Percentiles rank a stretch among this genome's conserved stretches.
Conservation (phyloP, 1,284 basidiomycete species). For the Trametes pubescens region DNA sequence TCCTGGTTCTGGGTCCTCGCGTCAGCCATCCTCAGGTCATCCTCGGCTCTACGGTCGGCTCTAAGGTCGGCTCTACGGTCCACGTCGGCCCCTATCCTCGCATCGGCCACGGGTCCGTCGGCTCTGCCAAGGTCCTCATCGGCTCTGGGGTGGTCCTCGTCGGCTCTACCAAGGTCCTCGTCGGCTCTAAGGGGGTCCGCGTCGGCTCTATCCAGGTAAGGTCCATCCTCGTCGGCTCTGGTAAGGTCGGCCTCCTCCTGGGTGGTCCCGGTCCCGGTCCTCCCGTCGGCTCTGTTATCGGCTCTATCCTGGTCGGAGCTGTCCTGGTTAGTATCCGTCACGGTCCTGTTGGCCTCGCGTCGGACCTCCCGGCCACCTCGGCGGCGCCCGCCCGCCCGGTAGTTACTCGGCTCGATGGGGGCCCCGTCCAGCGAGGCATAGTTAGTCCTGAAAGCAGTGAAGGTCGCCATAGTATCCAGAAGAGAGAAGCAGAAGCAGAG, state of each 20-base stretch:
- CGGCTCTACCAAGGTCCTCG: neutral
- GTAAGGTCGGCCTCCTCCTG: conserved; percentile 1
- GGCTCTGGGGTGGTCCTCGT: conserved; percentile 2
- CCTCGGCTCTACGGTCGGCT: neutral
- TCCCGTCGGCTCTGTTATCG: neutral
- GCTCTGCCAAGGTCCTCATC: neutral
- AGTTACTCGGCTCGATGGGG: neutral
- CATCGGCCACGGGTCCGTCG: neutral
- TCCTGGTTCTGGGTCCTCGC: neutral
- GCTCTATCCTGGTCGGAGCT: conserved; percentile 8
- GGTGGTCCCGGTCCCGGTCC: neutral
- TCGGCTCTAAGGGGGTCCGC: conserved; percentile 1
- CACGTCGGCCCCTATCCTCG: neutral
- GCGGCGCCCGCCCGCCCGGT: too few species aligned
- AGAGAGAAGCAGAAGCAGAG: too few species aligned
- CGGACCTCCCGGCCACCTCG: too few species aligned
- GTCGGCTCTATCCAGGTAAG: conserved; percentile 4
- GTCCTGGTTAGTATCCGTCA: neutral
- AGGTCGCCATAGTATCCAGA: too few species aligned
- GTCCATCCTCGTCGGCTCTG: neutral
- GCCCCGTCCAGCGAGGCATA: conserved; percentile 7
- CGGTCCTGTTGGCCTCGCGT: neutral
- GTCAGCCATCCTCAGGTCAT: neutral
- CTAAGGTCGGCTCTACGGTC: neutral
- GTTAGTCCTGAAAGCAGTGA: neutral